These are phyloP conservation scores for Rhizopogon rudus DNA, from an alignment of 768 basidiomycete genomes.

Conservation along the genomic window DNA sequence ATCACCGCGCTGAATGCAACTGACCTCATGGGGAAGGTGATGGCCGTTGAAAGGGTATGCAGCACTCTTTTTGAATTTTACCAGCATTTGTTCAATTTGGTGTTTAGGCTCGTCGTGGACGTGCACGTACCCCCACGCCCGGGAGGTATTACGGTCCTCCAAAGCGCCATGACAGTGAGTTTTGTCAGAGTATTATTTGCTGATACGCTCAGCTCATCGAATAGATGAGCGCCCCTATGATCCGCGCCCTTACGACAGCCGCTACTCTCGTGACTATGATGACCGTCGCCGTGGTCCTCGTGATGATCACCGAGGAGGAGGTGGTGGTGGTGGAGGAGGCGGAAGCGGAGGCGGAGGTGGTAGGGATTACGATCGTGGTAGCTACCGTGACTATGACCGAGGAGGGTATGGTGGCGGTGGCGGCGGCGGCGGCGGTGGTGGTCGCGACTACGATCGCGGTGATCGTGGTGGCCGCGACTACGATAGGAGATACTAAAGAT, in stretches of 20 bases:
- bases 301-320: constrained; percentile 42
- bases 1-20: constrained; percentile 79
- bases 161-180: constrained; percentile 65
- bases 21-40: constrained; percentile 81
- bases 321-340: constrained; percentile 32
- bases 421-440: constrained; percentile 40
- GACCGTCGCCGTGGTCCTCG: constrained; percentile 41
- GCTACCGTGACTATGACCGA: constrained; percentile 21
- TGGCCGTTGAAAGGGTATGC: constrained; percentile 82
- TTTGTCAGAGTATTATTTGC: background rate
- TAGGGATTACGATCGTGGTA: constrained; percentile 25
- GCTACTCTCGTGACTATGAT: constrained; percentile 68
- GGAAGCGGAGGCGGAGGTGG: constrained; percentile 21
- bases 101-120: constrained; percentile 76
- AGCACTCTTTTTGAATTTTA: background rate
- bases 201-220: constrained; percentile 2
- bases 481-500: constrained; percentile 25
- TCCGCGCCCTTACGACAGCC: constrained; percentile 86
- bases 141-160: constrained; percentile 94
- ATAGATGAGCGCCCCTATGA: constrained; percentile 85
- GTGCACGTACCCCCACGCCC: constrained; percentile 89
- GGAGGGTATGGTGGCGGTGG: constrained; percentile 40
- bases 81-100: constrained; percentile 3
- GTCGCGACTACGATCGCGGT: constrained; percentile 28
- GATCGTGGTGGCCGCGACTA: constrained; percentile 25